phyloP scores from a whole-genome alignment of 805 yeast genomes.

The Candida schatavii region DNA sequence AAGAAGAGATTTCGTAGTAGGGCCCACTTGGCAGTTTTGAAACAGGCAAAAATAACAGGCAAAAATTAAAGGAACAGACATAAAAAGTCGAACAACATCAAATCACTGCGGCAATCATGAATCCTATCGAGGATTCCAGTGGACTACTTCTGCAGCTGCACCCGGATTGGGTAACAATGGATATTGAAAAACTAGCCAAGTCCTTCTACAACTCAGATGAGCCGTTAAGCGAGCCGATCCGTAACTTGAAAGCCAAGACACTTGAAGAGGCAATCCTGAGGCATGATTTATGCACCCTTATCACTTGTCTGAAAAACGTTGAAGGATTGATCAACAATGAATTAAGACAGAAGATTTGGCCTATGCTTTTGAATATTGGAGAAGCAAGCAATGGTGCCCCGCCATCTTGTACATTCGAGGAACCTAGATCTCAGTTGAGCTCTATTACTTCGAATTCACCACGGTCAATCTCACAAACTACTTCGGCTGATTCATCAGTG shows the following conservation, averaged over 20 bases:
- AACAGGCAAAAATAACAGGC: too few relatives aligned
- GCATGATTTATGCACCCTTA: conserved; percentile 24
- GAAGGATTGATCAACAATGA: conserved; percentile 46
- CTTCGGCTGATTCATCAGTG: not conserved
- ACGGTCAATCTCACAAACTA: not conserved
- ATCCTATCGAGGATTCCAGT: conserved; percentile 1
- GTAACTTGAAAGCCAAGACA: conserved; percentile 34
- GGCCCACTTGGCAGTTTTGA: too few relatives aligned
- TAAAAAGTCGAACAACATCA: too few relatives aligned
- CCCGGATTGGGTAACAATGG: conserved; percentile 54
- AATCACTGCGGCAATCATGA: too few relatives aligned
- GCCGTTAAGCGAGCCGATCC: conserved; percentile 40
- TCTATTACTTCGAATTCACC: not conserved
- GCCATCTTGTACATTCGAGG: not conserved
- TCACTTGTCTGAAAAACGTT: conserved; percentile 38
- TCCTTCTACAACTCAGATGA: conserved; percentile 43
- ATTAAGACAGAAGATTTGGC: conserved; percentile 50
- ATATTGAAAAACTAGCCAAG: conserved; percentile 42
- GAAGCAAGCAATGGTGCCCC: conserved; percentile 1
- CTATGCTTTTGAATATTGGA: conserved; percentile 37
- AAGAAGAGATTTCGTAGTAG: too few relatives aligned
- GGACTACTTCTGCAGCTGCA: conserved; percentile 13
- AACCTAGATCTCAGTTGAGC: not conserved
- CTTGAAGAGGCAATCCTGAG: conserved; percentile 34
- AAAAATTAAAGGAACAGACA: too few relatives aligned